A percentile compares a stretch with the other conserved stretches of the same genome.
These are phyloP conservation scores for Chaetothyriales sp. DNA, from an alignment of 2,329 filamentous ascomycete genomes.

Conservation along the genomic window DNA sequence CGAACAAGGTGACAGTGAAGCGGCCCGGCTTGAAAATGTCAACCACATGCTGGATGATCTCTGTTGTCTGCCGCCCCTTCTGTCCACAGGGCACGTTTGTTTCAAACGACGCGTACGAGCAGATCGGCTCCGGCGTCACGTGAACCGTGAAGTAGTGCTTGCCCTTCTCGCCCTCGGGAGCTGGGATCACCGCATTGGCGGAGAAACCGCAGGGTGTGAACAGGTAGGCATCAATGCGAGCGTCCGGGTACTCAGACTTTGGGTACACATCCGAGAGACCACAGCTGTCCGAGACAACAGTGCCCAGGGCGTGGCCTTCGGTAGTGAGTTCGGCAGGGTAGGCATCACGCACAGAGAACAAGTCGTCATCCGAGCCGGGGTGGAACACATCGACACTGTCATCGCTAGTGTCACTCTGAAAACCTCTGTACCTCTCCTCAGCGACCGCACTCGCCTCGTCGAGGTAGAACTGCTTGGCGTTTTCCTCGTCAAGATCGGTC, in stretches of 20 bases:
- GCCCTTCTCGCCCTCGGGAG: slow-evolving; percentile 43
- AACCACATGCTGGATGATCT: slow-evolving; percentile 87
- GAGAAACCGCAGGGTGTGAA: slow-evolving; percentile 96
- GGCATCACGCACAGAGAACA: slow-evolving; percentile 40
- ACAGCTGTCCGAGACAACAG: slow-evolving; percentile 77
- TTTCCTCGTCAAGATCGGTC: slow-evolving; percentile 52
- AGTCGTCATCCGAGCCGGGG: slow-evolving; percentile 50
- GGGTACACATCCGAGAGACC: slow-evolving; percentile 84
- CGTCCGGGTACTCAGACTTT: slow-evolving; percentile 71
- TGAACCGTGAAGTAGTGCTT: slow-evolving; percentile 97
- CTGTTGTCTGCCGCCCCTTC: slow-evolving; percentile 71
- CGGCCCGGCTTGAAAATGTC: slow-evolving; percentile 94
- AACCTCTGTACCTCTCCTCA: slow-evolving; percentile 61
- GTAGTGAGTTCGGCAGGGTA: slow-evolving; percentile 66
- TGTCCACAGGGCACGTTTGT: slow-evolving; percentile 89
- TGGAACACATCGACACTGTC: slow-evolving; percentile 62
- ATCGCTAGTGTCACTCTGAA: slow-evolving; percentile 40
- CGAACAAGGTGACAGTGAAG: slow-evolving; percentile 92
- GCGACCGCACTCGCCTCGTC: slow-evolving; percentile 81
- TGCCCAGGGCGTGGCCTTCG: slow-evolving; percentile 85
- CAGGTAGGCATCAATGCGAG: slow-evolving; percentile 85
- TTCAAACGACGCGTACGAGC: slow-evolving; percentile 95
- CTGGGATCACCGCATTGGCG: slow-evolving; percentile 86
- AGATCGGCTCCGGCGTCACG: slow-evolving; percentile 91
- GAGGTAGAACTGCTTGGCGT: slow-evolving; percentile 54